Conservation (phyloP, 2,329 filamentous ascomycete species). For the Aureobasidium pullulans region DNA sequence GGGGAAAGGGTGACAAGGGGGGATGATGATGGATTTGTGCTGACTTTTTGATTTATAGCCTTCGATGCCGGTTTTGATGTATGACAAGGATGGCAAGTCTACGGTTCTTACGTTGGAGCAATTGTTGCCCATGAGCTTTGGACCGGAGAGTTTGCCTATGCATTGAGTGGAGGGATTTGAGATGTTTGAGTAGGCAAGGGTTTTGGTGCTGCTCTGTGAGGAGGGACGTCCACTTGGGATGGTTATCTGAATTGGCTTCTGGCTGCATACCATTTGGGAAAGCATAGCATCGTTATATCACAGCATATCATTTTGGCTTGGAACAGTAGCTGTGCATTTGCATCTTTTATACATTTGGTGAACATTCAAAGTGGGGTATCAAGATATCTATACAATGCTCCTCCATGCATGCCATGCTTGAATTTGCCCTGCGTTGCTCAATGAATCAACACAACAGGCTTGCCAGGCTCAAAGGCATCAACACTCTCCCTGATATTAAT, state of each 20-base stretch:
- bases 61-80: constrained; percentile 81
- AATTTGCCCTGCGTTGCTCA: constrained; percentile 25
- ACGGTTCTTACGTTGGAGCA: constrained; percentile 63
- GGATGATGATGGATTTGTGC: neutral
- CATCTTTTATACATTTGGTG: neutral
- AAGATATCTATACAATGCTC: neutral
- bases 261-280: neutral
- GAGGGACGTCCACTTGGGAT: neutral
- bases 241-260: neutral
- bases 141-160: constrained; percentile 38
- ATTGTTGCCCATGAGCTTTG: constrained; percentile 47
- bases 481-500: constrained; percentile 75
- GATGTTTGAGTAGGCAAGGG: too few species aligned
- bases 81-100: constrained; percentile 70
- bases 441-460: constrained; percentile 50
- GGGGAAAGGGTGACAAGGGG: neutral
- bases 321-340: neutral
- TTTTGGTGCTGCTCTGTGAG: too few species aligned
- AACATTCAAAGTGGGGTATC: constrained; percentile 11
- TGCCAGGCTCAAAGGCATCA: constrained; percentile 76
- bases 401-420: neutral
- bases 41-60: constrained; percentile 26
- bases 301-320: neutral
- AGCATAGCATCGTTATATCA: neutral
- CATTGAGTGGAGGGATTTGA: neutral